Evolutionary conservation across 2,329 filamentous ascomycete species (phyloP), one percentile per base, ranked within the genome.

Genomic region (Dactylella cylindrospora): DNA sequence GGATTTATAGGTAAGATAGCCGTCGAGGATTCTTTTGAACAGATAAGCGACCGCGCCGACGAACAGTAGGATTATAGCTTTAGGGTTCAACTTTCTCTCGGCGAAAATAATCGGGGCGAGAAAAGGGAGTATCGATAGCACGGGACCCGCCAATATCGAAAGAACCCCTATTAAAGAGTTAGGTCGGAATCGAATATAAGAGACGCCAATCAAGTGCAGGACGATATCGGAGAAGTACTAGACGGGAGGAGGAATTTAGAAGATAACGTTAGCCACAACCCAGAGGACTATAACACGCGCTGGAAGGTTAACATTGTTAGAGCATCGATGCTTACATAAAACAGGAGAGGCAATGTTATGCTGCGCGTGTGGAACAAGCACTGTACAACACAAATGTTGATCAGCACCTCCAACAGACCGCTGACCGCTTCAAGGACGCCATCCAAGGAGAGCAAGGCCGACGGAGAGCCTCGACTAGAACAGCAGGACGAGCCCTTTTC

Each of bases 331-430:
- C 57, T 50, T 54, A 62, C 57, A 32, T 54, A 62, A 23, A 54
- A 41, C 2, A 62, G 23, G 25, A 62, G 39, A 7, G 57, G 57
- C 32, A 62, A 33, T 5, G 43, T 45, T 36, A 62, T 49, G 12
- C 57, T 62, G 9, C 57, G 49, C 3, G 36, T 28, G 22, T 54
- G 43, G 15, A 54, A 62, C n/a, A 54, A 38, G 3, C 33, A 20
- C 12, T 62, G 36, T 5, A 62, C 35, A 29, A 49, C 43, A 33
- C 49, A 62, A n/a, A 62, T 32, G 28, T 52, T 41, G 2, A 35
- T 39, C 2, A 40, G 5, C 8, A 40, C 32, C 9, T 62, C 49
- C 4, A 62, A 22, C 3, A 54, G 3, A 3, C 17, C 31, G 2
- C 20, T 9, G 3, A 20, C 28, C 13, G 29, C 15, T 7, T 17